Base-by-base conservation (phyloP, 2,329 filamentous ascomycete species). In the Aspergillus texensis region DNA sequence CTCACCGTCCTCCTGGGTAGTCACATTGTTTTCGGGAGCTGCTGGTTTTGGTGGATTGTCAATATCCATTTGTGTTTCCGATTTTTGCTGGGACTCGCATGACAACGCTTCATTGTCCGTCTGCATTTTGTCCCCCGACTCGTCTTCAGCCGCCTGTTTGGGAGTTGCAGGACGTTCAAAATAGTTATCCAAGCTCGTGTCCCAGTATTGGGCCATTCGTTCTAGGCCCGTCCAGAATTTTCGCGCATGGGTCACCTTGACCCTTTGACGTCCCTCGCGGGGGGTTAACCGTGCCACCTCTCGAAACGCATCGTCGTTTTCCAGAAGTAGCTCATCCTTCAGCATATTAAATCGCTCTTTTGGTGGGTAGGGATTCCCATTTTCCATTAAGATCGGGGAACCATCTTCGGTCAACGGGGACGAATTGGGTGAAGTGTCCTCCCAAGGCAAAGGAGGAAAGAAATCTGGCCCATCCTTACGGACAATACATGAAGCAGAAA, bases 201-300 rank as follows among this genome's bases (percentile, higher is more conserved):
- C 87, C 87, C 87, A 89, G 70, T 88, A 89, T 66, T 86, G 84
- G 19, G 85, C 80, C 81, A 89, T 81, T 41, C 81, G 82, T 67
- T 88, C 85, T 58, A 89, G 77, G 2, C 81, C 83, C 58, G 82
- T 80, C 83, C 84, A 89, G 73, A 89, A 89, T 61, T 85, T 87
- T 58, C 87, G 80, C 63, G 85, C 82, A 67, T 88, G 83, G 0
- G 83, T 82, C 52, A 89, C 69, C 19, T 84, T 80, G 6, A 85
- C 78, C 21, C 82, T 80, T 60, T 79, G 74, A 16, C 79, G 79
- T 5, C 81, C 81, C 32, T 81, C 77, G 28, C 75, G 77, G 14
- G 80, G 80, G 3, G 75, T 71, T 56, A 83, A 78, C 12, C 85
- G 80, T 41, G 81, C 80, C 58, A 88, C 79, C 56, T 83, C 83